Percentiles rank a stretch among this genome's conserved stretches.
Evolutionary conservation across 1,284 basidiomycete species (phyloP).

Genomic region (Trametes versicolor): DNA sequence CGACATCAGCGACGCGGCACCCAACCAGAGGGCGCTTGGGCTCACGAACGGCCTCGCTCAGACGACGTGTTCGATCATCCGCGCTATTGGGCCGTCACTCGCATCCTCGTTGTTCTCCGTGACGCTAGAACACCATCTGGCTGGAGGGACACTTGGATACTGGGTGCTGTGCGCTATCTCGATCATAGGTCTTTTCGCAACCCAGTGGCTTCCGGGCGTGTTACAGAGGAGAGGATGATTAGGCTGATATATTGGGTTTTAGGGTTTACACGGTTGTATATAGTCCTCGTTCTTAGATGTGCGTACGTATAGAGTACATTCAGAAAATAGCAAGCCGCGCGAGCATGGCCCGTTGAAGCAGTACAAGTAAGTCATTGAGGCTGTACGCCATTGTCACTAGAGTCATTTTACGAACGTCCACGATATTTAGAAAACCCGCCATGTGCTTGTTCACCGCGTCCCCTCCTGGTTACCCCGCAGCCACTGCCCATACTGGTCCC

Average conservation of each 20-base stretch:
- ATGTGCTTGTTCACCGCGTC: not conserved
- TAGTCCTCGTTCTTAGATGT: too few relatives aligned
- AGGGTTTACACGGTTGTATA: not conserved
- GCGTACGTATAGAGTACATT: not conserved
- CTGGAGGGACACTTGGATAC: conserved; percentile 40
- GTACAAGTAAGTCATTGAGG: too few relatives aligned
- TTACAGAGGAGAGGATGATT: not conserved
- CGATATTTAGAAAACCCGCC: too few relatives aligned
- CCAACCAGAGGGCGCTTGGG: conserved; percentile 70
- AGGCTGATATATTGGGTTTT: not conserved
- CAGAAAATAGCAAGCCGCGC: too few relatives aligned
- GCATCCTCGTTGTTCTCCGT: conserved; percentile 72
- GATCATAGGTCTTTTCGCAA: conserved; percentile 17
- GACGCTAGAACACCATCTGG: conserved; percentile 55
- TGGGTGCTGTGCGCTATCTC: conserved; percentile 34
- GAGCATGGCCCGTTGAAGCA: too few relatives aligned
- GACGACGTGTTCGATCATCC: conserved; percentile 49
- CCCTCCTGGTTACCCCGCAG: conserved; percentile 14
- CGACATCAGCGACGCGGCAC: conserved; percentile 66
- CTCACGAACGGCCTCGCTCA: conserved; percentile 71
- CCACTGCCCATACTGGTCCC: conserved; percentile 32
- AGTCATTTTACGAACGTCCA: too few relatives aligned
- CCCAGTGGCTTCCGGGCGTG: conserved; percentile 17
- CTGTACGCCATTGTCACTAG: too few relatives aligned
- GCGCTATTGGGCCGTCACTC: conserved; percentile 76